A percentile compares a stretch with the other conserved stretches of the same genome.
These are phyloP conservation scores for Ramichloridium luteum DNA, from an alignment of 2,329 filamentous ascomycete genomes.

Conservation along the genomic window DNA sequence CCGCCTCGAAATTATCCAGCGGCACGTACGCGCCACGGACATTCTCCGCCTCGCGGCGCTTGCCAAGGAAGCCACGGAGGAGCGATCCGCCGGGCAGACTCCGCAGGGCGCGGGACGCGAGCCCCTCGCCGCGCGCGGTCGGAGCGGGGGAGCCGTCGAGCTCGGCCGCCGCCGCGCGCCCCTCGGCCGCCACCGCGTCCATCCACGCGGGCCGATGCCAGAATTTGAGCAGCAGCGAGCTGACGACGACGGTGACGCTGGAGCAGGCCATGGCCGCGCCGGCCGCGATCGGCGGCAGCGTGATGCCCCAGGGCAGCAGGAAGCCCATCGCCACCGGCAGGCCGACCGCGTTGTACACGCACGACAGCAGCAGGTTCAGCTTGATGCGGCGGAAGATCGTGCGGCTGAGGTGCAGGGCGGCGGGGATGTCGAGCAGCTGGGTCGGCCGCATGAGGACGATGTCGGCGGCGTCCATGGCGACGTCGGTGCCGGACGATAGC, in stretches of 20 bases:
- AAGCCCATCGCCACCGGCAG: conserved; percentile 95
- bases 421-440: conserved; percentile 85
- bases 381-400: conserved; percentile 89
- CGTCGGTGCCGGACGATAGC: conserved; percentile 83
- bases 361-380: conserved; percentile 84
- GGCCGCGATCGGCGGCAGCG: conserved; percentile 86
- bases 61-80: conserved; percentile 11
- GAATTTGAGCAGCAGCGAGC: conserved; percentile 70
- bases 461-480: conserved; percentile 94
- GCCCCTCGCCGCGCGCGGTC: too few species aligned
- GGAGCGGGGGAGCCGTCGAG: too few species aligned
- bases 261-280: conserved; percentile 88
- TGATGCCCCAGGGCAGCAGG: conserved; percentile 77
- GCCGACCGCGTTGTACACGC: conserved; percentile 81
- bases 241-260: conserved; percentile 79
- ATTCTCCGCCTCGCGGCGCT: conserved; percentile 25
- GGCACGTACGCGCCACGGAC: conserved; percentile 34
- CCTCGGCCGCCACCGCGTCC: conserved; percentile 26
- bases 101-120: conserved; percentile 3
- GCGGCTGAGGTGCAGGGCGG: conserved; percentile 66
- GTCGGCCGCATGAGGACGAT: conserved; percentile 90
- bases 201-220: conserved; percentile 83
- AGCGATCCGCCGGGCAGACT: conserved; percentile 5
- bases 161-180: conserved; percentile 2
- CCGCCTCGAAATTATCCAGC: conserved; percentile 28